phyloP scores from a whole-genome alignment of 75 land plant species.

The Isoetes taiwanensis region DNA sequence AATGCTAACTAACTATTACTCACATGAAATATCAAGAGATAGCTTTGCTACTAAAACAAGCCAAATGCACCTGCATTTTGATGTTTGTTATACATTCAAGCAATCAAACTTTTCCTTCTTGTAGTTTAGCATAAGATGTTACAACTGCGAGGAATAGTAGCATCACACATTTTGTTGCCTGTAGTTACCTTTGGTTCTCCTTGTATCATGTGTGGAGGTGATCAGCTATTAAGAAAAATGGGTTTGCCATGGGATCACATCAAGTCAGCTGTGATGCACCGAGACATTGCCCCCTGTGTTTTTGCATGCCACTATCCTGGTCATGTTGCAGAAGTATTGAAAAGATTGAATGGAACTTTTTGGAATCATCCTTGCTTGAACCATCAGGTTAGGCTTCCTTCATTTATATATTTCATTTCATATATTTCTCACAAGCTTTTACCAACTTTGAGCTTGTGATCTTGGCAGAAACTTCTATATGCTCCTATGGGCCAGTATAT shows the following conservation, averaged over 20 bases:
- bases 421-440: neutral
- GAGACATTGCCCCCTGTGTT: constrained; percentile 83
- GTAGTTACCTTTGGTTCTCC: constrained; percentile 89
- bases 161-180: constrained; percentile 45
- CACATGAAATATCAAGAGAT: too few species aligned
- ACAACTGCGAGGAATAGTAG: constrained; percentile 45
- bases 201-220: constrained; percentile 79
- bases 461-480: constrained; percentile 53
- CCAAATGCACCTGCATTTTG: too few species aligned
- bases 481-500: constrained; percentile 85
- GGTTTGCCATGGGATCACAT: constrained; percentile 62
- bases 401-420: neutral
- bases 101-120: too few species aligned
- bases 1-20: too few species aligned
- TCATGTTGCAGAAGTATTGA: constrained; percentile 57
- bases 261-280: constrained; percentile 56
- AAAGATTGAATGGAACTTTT: constrained; percentile 64
- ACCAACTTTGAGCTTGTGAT: neutral
- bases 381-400: constrained; percentile 37
- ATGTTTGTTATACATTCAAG: too few species aligned
- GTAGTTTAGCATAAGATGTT: too few species aligned
- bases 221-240: constrained; percentile 39
- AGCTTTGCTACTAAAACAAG: too few species aligned
- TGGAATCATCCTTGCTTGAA: constrained; percentile 66
- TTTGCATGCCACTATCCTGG: constrained; percentile 78